phyloP scores from a whole-genome alignment of 768 basidiomycete species.

The Hydnum rufescens region DNA sequence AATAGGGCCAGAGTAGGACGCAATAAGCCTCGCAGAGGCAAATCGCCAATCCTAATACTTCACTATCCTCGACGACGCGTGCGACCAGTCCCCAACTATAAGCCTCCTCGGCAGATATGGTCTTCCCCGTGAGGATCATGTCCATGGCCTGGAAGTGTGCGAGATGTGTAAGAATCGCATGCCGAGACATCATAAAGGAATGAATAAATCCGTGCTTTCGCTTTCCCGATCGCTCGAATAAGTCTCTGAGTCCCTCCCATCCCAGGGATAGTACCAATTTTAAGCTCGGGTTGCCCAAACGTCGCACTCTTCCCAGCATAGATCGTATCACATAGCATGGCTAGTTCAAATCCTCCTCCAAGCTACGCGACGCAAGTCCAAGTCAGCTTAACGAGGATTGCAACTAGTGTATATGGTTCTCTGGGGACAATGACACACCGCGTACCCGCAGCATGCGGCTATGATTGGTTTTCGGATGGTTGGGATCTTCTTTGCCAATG shows the following conservation, averaged over 20 bases:
- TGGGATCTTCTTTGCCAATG: conserved; percentile 15
- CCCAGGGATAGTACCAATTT: conserved; percentile 28
- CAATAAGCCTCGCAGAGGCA: conserved; percentile 45
- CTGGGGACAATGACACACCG: conserved; percentile 18
- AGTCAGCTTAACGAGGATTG: neutral
- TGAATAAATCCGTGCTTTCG: conserved; percentile 13
- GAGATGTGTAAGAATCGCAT: neutral
- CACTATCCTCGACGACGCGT: conserved; percentile 22
- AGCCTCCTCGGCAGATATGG: conserved; percentile 27
- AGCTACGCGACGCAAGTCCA: conserved; percentile 21
- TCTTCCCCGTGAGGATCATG: conserved; percentile 31
- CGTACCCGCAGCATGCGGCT: conserved; percentile 28
- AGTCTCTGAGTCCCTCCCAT: conserved; percentile 28
- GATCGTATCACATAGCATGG: conserved; percentile 30
- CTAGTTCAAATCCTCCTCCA: conserved; percentile 31
- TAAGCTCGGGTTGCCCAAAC: conserved; percentile 31
- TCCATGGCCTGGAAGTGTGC: conserved; percentile 29
- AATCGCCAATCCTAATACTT: conserved; percentile 28
- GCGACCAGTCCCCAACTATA: conserved; percentile 29
- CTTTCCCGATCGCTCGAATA: conserved; percentile 25
- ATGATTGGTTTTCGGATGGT: conserved; percentile 27
- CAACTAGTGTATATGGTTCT: neutral
- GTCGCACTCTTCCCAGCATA: conserved; percentile 24
- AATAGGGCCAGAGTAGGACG: conserved; percentile 20
- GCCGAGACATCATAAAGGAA: neutral